A percentile compares a stretch with the other conserved stretches of the same genome.
phyloP scores from a whole-genome alignment of 208 protist genomes.

The Crithidia brevicula region DNA sequence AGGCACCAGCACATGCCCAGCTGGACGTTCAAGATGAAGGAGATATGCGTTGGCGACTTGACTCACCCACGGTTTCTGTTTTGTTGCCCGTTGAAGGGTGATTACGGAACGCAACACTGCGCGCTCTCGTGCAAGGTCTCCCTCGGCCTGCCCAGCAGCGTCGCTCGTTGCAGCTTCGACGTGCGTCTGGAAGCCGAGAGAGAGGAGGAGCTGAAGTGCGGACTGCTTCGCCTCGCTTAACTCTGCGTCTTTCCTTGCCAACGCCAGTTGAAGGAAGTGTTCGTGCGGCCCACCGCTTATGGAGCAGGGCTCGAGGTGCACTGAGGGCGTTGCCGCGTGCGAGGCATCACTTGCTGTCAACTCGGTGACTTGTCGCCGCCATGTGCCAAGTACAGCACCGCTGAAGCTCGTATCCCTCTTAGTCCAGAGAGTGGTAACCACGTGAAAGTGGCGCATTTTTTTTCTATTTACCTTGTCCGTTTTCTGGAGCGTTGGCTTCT shows the following conservation, averaged over 20 bases:
- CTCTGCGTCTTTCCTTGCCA: constrained; percentile 1
- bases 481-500: too few species aligned
- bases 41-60: neutral
- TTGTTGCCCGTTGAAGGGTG: too few species aligned
- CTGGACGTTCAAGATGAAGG: constrained; percentile 10
- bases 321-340: neutral
- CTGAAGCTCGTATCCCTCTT: too few species aligned
- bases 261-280: constrained; percentile 16
- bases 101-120: too few species aligned
- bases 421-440: too few species aligned
- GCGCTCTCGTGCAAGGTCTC: too few species aligned
- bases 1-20: constrained; percentile 12
- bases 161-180: neutral
- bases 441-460: too few species aligned
- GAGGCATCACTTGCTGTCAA: neutral
- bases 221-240: neutral
- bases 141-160: too few species aligned
- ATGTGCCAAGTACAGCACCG: too few species aligned
- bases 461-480: too few species aligned
- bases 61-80: too few species aligned
- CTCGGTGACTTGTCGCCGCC: too few species aligned
- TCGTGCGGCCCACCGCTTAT: constrained; percentile 8
- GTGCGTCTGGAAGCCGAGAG: constrained; percentile 4
- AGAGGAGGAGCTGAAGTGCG: constrained; percentile 13
- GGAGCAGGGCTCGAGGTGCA: neutral